Evolutionary conservation across 208 protist genomes (phyloP), one percentile per base, ranked within the genome.

Genomic region (Trypanosoma cruzi): DNA sequence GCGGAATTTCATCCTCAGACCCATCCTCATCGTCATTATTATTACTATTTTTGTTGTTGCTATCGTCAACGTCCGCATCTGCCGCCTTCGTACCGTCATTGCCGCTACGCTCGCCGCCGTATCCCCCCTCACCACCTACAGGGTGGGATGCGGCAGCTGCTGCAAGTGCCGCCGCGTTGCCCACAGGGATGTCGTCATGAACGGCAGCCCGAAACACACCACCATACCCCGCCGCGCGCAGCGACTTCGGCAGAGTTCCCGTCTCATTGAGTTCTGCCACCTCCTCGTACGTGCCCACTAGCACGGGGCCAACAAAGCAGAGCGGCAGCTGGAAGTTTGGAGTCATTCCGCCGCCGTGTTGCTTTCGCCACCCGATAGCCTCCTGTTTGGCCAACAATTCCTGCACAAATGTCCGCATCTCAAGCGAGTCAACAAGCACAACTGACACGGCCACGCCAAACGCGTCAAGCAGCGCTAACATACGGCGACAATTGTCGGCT

Each of bases 291-390:
- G 50, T 62, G 36, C 70, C 70, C 8, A 75, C 56, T 10, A 58
- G n/a, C 34, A 68, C 37, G 36, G 61, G 53, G n/a, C 70, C 70
- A 40, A 75, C 70, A 61, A 65, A 75, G 32, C 59, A 75, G 26
- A 68, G 55, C 49, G 70, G 70, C 11, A 75, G 40, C 54, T 70
- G 31, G 54, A 70, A 61, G 16, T 44, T 20, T 16, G 42, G 31
- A 20, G 34, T 37, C n/a, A 13, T 11, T 34, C 49, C 40, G 16
- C 32, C 24, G 26, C 22, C 26, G 10, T 32, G 26, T n/a, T 29
- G 36, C 1, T 0, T 4, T n/a, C 26, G 26, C 18, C 61, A 66
- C 8, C 36, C 49, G 18, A 60, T 42, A 24, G 55, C 26, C 3
- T 22, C 18, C n/a, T 66, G 50, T 4, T 46, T 42, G 24, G 4